Percentiles rank a stretch among this genome's conserved stretches.
phyloP scores from a whole-genome alignment of 2,329 filamentous ascomycete genomes.

The Pochonia chlamydosporia region DNA sequence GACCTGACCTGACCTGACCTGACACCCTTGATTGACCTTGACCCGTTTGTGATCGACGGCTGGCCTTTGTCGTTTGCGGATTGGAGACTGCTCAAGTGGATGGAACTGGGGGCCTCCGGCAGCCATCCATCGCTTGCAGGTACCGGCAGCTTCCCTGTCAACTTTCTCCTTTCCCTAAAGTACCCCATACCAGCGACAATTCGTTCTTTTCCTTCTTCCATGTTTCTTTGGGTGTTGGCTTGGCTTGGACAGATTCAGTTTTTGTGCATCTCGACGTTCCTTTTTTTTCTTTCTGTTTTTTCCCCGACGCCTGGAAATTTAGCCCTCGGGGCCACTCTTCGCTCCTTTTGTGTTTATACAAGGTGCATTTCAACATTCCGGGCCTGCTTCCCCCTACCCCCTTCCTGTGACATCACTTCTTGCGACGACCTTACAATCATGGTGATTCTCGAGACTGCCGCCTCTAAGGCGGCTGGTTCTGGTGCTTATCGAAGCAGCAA shows the following conservation, averaged over 20 bases:
- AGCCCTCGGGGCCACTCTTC: background rate
- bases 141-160: no score
- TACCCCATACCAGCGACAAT: background rate
- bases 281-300: background rate
- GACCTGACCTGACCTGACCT: no score
- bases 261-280: constrained; percentile 4
- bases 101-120: no score
- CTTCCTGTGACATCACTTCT: background rate
- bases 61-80: no score
- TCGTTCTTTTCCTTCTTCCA: background rate
- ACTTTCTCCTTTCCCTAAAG: no score
- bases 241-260: background rate
- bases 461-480: constrained; percentile 8
- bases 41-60: no score
- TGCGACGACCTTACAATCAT: constrained; percentile 6
- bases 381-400: background rate
- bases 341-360: background rate
- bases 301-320: background rate
- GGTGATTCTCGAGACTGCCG: constrained; percentile 14
- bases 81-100: no score
- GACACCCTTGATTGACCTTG: no score
- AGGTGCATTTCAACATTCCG: constrained; percentile 1
- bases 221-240: no score
- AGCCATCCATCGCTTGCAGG: no score
- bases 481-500: constrained; percentile 3